phyloP scores from a whole-genome alignment of 257 asterid genomes.

The Lithospermum erythrorhizon region DNA sequence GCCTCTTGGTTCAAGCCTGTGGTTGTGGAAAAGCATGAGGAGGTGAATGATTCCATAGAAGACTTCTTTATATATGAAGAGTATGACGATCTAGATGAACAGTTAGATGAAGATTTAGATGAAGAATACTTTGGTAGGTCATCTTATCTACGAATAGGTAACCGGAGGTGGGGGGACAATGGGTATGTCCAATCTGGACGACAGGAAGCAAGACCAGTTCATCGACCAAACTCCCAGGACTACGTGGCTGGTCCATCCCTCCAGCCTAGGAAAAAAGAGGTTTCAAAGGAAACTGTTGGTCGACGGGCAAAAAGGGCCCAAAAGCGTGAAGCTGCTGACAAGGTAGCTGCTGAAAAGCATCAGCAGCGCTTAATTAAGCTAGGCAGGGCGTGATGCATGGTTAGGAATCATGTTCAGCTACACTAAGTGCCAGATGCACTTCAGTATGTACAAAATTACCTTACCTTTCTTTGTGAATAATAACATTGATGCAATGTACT shows the following conservation, averaged over 20 bases:
- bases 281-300: constrained; percentile 44
- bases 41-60: constrained; percentile 34
- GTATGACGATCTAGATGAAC: constrained; percentile 13
- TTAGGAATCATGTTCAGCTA: neutral
- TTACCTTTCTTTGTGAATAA: neutral
- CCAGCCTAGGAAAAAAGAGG: constrained; percentile 45
- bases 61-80: constrained; percentile 20
- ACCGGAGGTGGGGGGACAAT: constrained; percentile 76
- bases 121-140: constrained; percentile 45
- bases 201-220: constrained; percentile 63
- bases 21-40: constrained; percentile 53
- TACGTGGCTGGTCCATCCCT: constrained; percentile 55
- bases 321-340: constrained; percentile 75
- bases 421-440: neutral
- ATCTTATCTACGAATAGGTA: constrained; percentile 51
- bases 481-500: too few species aligned
- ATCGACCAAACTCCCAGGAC: constrained; percentile 20
- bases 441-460: neutral
- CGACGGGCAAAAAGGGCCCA: constrained; percentile 82
- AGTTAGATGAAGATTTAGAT: constrained; percentile 30
- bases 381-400: constrained; percentile 16
- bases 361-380: constrained; percentile 49
- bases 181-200: constrained; percentile 79
- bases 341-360: constrained; percentile 67
- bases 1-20: constrained; percentile 81